Base-by-base conservation (phyloP, 1,139 yeast genomes). In the Hyphopichia burtonii region DNA sequence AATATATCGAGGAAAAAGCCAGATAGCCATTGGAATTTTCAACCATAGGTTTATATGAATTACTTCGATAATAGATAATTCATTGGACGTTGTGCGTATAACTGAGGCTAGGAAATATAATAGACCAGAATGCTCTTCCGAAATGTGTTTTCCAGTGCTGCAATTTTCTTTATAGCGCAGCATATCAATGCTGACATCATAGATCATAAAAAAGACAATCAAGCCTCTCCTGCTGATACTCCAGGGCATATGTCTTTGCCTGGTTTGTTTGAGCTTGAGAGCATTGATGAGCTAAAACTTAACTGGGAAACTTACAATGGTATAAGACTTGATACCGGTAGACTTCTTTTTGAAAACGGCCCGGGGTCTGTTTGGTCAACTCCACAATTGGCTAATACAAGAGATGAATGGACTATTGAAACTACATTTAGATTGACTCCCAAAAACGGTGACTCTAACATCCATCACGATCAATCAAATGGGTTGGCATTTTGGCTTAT, bases 351-450 rank as follows among this genome's bases (percentile, higher is more conserved):
- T 36, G 64, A 69, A 19, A 63, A 72, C 8, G 61, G 62, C 3
- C 54, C 55, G 4, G 85, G 84, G 6, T 59, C 78, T 0, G 42
- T 83, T 2, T 81, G 86, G 85, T 66, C 78, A 1, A 61, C 59
- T 25, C 55, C 64, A 1, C 56, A 58, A 12, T 45, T 74, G 43
- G 63, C 62, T 2, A 56, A 59, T 19, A 49, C 59, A 3, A 59
- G 59, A 2, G 55, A 72, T 9, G 76, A 78, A 33, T 83, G 86
- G 74, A 79, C 89, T 0, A 51, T 80, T 11, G 90, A 84, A 52
- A 56, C 78, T 38, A 75, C 83, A 2, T 74, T 83, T 50, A 74
- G 91, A 59, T 78, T 86, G 35, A 57, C 77, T 6, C 45, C 49
- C 4, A 43, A 47, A 3, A 49, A 51, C 11, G 73, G 68, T 45